phyloP scores from a whole-genome alignment of 2,329 filamentous ascomycete genomes.

The Fragosphaeria purpurea region DNA sequence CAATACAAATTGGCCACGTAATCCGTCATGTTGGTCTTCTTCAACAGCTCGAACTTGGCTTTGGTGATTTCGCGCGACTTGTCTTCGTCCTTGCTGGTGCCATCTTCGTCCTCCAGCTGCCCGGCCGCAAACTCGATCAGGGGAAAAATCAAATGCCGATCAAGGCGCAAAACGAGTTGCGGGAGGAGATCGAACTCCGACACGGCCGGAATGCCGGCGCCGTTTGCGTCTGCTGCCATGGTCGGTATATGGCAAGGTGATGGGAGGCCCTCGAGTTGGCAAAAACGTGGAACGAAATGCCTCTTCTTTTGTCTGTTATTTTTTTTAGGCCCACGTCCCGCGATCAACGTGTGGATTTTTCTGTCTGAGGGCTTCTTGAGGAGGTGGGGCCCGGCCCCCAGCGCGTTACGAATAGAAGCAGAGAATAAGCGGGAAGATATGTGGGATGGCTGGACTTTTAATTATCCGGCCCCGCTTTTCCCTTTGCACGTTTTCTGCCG shows the following conservation, averaged over 20 bases:
- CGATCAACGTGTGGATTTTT: too few relatives aligned
- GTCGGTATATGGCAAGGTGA: not conserved
- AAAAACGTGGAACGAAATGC: too few relatives aligned
- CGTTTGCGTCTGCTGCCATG: constrained; percentile 9
- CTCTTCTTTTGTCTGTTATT: too few relatives aligned
- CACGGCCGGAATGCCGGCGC: constrained; percentile 5
- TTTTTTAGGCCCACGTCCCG: too few relatives aligned
- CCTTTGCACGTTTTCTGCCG: constrained; percentile 10
- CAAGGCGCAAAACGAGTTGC: constrained; percentile 82
- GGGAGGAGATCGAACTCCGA: constrained; percentile 52
- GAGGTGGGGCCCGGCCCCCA: too few relatives aligned
- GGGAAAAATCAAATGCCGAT: constrained; percentile 93
- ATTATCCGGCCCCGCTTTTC: constrained; percentile 6
- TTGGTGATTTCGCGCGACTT: constrained; percentile 62
- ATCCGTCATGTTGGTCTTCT: constrained; percentile 98
- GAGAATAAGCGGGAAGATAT: constrained; percentile 2
- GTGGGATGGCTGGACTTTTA: constrained; percentile 8
- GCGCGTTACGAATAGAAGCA: too few relatives aligned
- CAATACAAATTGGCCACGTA: constrained; percentile 89
- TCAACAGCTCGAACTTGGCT: constrained; percentile 87
- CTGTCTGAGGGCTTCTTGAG: too few relatives aligned
- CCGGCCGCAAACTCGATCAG: constrained; percentile 84
- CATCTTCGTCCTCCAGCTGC: constrained; percentile 66
- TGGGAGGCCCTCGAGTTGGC: not conserved
- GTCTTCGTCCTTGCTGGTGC: constrained; percentile 39